Evolutionary conservation across 805 yeast species (phyloP).

Genomic region (Clavispora carvajalis): DNA sequence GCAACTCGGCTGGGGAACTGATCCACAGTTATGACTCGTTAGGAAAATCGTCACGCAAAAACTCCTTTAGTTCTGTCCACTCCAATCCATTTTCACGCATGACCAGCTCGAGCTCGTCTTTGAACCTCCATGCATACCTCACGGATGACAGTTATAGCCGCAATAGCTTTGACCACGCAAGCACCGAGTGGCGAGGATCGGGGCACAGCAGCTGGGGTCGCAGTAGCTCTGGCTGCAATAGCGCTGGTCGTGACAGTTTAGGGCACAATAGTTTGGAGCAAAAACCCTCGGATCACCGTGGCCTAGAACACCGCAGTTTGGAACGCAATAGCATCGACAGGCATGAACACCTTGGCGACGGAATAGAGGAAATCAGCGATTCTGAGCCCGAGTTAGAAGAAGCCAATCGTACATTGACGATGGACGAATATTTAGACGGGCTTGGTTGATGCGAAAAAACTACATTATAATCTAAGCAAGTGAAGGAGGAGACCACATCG

Average conservation of each 20-base stretch:
- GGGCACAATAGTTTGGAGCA: background rate
- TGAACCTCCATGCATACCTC: slow-evolving; percentile 38
- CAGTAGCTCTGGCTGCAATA: background rate
- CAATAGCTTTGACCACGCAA: background rate
- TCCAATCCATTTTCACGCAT: slow-evolving; percentile 26
- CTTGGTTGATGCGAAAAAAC: background rate
- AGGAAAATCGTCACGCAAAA: slow-evolving; percentile 18
- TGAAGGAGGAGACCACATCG: no score
- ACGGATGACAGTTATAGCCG: slow-evolving; percentile 23
- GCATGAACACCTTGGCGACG: background rate
- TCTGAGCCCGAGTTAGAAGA: slow-evolving; percentile 3
- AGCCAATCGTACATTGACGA: slow-evolving; percentile 14
- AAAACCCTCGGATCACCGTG: background rate
- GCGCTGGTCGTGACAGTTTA: background rate
- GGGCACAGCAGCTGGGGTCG: background rate
- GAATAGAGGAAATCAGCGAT: background rate
- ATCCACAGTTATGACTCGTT: slow-evolving; percentile 8
- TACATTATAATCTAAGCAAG: no score
- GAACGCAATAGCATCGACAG: background rate
- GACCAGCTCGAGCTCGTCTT: slow-evolving; percentile 35
- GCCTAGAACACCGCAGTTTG: background rate
- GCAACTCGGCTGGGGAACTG: slow-evolving; percentile 8
- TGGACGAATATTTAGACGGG: slow-evolving; percentile 14
- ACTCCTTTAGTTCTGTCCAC: slow-evolving; percentile 16
- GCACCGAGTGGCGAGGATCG: background rate